These are phyloP conservation scores for Trametes sanguinea DNA, from an alignment of 768 basidiomycete species.

Conservation along the genomic window DNA sequence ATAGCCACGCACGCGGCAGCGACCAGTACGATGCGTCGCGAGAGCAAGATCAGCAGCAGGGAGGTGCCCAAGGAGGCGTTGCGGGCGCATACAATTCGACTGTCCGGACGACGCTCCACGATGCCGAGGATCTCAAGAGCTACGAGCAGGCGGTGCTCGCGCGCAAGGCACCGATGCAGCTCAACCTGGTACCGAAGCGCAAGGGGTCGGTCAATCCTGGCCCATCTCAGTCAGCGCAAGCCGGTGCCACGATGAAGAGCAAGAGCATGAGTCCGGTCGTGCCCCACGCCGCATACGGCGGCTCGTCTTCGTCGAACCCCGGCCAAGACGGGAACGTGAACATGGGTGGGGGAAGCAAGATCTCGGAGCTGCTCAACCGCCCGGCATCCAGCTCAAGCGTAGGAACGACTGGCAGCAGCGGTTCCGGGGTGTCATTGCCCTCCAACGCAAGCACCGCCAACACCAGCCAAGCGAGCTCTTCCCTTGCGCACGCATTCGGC, in stretches of 20 bases:
- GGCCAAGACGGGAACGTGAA: not conserved
- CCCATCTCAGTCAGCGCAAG: constrained; percentile 18
- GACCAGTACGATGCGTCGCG: constrained; percentile 16
- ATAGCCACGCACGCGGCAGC: constrained; percentile 9
- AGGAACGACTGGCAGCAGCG: constrained; percentile 12
- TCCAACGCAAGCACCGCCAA: constrained; percentile 38
- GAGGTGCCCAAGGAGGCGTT: constrained; percentile 23
- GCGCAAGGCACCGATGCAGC: constrained; percentile 57
- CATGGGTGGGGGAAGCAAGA: constrained; percentile 16
- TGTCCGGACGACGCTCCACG: constrained; percentile 36
- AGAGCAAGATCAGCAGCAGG: constrained; percentile 17
- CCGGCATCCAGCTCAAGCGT: constrained; percentile 41
- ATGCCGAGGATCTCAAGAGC: constrained; percentile 62
- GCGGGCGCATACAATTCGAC: constrained; percentile 27
- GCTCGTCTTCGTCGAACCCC: not conserved
- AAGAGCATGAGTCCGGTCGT: constrained; percentile 26
- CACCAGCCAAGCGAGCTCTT: constrained; percentile 27
- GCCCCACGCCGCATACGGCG: constrained; percentile 12
- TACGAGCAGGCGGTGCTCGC: constrained; percentile 80
- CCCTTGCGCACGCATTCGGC: constrained; percentile 27
- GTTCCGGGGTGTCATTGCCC: constrained; percentile 7
- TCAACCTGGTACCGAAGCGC: constrained; percentile 54
- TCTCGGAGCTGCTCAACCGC: constrained; percentile 30
- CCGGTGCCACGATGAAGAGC: constrained; percentile 20
- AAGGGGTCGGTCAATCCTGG: constrained; percentile 25